Percentiles rank a stretch among this genome's conserved stretches.
These are phyloP conservation scores for Thinopyrum obtusiflorum DNA, from an alignment of 202 grass and related monocot species.

Conservation along the genomic window DNA sequence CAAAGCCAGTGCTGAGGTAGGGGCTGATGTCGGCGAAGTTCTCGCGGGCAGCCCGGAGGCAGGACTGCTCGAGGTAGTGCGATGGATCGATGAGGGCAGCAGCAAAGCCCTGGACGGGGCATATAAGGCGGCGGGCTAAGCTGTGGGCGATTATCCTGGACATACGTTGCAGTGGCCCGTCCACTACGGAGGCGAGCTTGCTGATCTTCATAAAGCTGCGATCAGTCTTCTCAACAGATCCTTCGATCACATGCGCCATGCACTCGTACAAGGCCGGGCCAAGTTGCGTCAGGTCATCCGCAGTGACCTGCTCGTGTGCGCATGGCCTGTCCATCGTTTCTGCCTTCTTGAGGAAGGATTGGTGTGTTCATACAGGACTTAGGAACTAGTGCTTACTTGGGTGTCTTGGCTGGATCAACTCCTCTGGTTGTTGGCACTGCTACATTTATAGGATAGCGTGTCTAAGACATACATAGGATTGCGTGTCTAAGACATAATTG, in stretches of 20 bases:
- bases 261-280: constrained; percentile 28
- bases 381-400: background rate
- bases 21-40: constrained; percentile 33
- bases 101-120: constrained; percentile 22
- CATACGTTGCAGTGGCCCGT: constrained; percentile 41
- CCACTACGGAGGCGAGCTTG: constrained; percentile 17
- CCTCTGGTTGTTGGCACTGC: background rate
- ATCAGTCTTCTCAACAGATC: constrained; percentile 28
- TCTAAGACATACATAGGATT: too few relatives aligned
- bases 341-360: background rate
- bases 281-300: constrained; percentile 32
- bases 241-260: constrained; percentile 28
- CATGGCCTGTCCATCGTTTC: background rate
- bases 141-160: constrained; percentile 31
- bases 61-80: constrained; percentile 6
- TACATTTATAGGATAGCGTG: background rate
- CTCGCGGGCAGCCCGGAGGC: background rate
- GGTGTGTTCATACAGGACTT: background rate
- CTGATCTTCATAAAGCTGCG: constrained; percentile 31
- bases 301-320: background rate
- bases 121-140: constrained; percentile 38
- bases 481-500: background rate
- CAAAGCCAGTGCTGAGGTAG: constrained; percentile 35
- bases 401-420: constrained; percentile 23
- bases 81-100: constrained; percentile 36